These are phyloP conservation scores for Diphasiastrum complanatum DNA, from an alignment of 83 land plant species.

Conservation along the genomic window DNA sequence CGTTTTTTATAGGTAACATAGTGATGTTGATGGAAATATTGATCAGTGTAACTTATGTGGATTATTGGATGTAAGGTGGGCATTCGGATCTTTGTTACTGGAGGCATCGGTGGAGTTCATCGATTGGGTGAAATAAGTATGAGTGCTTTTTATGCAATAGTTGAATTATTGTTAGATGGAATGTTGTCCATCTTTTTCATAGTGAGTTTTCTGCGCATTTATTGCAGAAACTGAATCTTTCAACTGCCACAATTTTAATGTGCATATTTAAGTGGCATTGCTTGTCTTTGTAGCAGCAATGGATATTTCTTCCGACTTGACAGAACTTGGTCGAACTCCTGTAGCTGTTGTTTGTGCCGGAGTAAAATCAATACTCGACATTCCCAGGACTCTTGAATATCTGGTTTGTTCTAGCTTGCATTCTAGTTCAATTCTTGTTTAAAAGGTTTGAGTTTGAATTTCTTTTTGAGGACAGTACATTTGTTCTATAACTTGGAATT, in stretches of 20 bases:
- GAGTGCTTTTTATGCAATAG: too few species aligned
- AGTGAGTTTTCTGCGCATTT: not conserved
- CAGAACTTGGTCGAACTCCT: constrained; percentile 90
- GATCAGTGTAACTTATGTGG: too few species aligned
- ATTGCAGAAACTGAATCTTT: not conserved
- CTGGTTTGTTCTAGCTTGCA: constrained; percentile 39
- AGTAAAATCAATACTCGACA: constrained; percentile 89
- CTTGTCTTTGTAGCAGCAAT: constrained; percentile 55
- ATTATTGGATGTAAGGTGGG: constrained; percentile 59
- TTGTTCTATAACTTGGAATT: too few species aligned
- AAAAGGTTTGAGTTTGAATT: too few species aligned
- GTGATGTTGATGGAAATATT: too few species aligned
- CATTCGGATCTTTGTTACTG: constrained; percentile 83
- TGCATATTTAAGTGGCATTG: not conserved
- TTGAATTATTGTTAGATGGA: too few species aligned
- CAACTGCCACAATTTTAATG: not conserved
- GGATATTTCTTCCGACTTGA: constrained; percentile 94
- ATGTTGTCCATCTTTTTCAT: not conserved
- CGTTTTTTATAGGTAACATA: not conserved
- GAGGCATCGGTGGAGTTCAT: constrained; percentile 97
- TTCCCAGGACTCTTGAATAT: constrained; percentile 89
- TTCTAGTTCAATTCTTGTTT: not conserved
- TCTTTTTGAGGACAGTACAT: too few species aligned
- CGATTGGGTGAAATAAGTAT: constrained; percentile 80
- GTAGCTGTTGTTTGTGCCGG: constrained; percentile 94